Evolutionary conservation across 2,329 filamentous ascomycete species (phyloP).

Genomic region (Xylaria sp.): DNA sequence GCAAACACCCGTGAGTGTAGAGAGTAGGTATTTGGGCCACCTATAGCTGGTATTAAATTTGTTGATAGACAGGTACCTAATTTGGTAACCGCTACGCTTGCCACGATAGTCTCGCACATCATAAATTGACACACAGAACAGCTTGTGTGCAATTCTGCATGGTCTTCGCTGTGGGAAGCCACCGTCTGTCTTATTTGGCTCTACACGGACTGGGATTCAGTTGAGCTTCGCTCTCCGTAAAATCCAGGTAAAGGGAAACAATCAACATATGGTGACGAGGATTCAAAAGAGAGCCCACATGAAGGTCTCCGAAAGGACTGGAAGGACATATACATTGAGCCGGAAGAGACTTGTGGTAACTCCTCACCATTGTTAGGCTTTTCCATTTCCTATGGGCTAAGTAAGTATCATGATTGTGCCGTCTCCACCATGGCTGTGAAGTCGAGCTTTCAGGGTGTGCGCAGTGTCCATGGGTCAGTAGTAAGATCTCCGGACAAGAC

Average conservation of each 20-base stretch:
- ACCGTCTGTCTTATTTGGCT: background rate
- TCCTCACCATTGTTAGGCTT: background rate
- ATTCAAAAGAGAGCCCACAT: background rate
- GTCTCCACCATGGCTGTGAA: constrained; percentile 32
- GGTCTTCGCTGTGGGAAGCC: background rate
- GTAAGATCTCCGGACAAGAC: background rate
- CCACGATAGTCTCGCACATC: background rate
- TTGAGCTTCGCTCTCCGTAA: background rate
- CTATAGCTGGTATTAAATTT: background rate
- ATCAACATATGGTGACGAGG: background rate
- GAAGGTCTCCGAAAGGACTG: background rate
- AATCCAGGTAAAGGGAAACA: background rate
- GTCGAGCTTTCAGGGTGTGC: constrained; percentile 15
- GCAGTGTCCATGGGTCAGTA: background rate
- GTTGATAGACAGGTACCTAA: background rate
- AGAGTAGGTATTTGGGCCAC: background rate
- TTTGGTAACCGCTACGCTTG: background rate
- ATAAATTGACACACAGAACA: background rate
- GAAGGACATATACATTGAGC: constrained; percentile 1
- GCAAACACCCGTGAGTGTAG: background rate
- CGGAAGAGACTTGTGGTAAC: constrained; percentile 23
- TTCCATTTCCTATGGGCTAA: background rate
- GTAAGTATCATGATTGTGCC: background rate
- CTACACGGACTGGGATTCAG: background rate
- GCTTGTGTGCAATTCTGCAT: constrained; percentile 11